phyloP scores from a whole-genome alignment of 176 grass and related monocot species.

The Eremochloa ophiuroides region DNA sequence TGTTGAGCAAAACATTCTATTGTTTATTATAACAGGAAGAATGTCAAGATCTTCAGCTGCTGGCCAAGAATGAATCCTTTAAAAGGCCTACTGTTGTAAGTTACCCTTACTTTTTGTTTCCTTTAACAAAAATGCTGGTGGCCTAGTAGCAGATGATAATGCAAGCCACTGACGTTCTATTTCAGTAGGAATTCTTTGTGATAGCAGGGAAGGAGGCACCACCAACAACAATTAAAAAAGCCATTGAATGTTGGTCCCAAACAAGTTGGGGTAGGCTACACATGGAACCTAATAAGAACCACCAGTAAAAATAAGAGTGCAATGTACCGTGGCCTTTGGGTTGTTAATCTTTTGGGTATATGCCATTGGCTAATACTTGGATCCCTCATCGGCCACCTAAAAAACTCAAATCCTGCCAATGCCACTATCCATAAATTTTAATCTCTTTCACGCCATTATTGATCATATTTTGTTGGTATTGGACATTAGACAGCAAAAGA shows the following conservation, averaged over 20 bases:
- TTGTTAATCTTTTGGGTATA: no score
- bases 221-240: background rate
- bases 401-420: no score
- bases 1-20: constrained; percentile 10
- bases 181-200: constrained; percentile 5
- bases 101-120: constrained; percentile 9
- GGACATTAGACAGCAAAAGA: no score
- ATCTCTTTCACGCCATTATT: no score
- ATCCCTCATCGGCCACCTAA: no score
- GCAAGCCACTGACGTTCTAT: background rate
- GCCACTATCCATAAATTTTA: no score
- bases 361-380: no score
- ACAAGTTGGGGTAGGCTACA: background rate
- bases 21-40: constrained; percentile 63
- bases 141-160: background rate
- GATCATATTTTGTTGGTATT: no score
- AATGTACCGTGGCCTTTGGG: no score
- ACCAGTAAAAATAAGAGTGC: no score
- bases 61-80: constrained; percentile 51
- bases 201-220: background rate
- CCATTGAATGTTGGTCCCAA: background rate
- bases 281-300: background rate
- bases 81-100: constrained; percentile 86
- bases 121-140: background rate
- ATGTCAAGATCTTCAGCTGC: constrained; percentile 57